Percentiles rank a stretch among this genome's conserved stretches.
Conservation (phyloP, 371 early-diverging fungal species). For the Catenaria anguillulae region DNA sequence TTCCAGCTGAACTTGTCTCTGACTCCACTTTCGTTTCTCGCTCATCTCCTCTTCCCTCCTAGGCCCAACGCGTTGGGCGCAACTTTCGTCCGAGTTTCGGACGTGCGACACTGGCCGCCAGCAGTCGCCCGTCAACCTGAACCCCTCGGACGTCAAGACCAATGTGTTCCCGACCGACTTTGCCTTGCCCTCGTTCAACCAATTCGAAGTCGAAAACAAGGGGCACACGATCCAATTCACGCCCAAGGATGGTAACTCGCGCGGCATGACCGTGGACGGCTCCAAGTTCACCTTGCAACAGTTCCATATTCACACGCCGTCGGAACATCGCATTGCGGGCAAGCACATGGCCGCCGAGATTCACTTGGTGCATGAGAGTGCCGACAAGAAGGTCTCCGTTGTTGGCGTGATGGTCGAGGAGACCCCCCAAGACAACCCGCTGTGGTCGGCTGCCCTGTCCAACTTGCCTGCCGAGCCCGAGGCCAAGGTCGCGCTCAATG, state of each 20-base stretch:
- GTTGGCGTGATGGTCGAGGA: not conserved
- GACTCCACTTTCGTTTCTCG: too few relatives aligned
- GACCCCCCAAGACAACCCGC: not conserved
- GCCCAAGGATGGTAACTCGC: slow-evolving; percentile 2
- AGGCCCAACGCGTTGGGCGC: slow-evolving; percentile 7
- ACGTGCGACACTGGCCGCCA: slow-evolving; percentile 16
- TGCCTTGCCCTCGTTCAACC: not conserved
- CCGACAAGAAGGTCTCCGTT: not conserved
- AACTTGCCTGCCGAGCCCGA: not conserved
- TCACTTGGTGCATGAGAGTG: slow-evolving; percentile 25
- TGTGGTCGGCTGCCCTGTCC: not conserved
- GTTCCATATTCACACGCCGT: slow-evolving; percentile 35
- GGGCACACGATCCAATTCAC: not conserved
- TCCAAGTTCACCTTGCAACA: slow-evolving; percentile 15
- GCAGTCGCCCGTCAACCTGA: slow-evolving; percentile 26
- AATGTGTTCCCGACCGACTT: not conserved
- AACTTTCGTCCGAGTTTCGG: slow-evolving; percentile 4
- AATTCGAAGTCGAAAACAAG: slow-evolving; percentile 6
- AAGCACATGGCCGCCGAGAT: slow-evolving; percentile 21
- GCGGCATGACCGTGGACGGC: slow-evolving; percentile 12
- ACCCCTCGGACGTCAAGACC: slow-evolving; percentile 1
- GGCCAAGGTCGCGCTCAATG: not conserved
- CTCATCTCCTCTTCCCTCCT: too few relatives aligned
- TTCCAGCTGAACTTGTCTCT: too few relatives aligned
- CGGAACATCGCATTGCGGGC: too few relatives aligned